Evolutionary conservation across 2,329 filamentous ascomycete genomes (phyloP).

Genomic region (Apiospora hydei): DNA sequence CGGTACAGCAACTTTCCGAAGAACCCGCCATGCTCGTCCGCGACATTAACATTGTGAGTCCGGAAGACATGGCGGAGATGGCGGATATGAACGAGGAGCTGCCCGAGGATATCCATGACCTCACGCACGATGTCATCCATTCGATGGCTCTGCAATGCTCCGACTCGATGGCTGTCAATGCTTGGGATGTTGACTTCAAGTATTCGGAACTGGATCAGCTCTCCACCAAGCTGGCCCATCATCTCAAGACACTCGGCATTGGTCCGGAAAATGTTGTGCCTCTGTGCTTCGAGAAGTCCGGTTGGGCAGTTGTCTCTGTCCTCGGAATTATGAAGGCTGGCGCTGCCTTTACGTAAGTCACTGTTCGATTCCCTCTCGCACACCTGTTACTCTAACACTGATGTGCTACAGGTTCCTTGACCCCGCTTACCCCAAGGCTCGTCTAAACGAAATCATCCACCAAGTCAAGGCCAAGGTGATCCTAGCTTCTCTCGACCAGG

Average conservation of each 20-base stretch:
- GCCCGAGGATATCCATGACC: constrained; percentile 1
- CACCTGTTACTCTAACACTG: background rate
- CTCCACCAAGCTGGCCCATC: constrained; percentile 34
- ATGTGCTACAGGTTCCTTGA: background rate
- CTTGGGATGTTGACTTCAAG: constrained; percentile 41
- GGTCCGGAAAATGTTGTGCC: constrained; percentile 31
- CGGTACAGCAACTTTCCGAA: constrained; percentile 29
- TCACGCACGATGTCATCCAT: constrained; percentile 24
- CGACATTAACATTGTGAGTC: constrained; percentile 28
- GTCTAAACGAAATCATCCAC: constrained; percentile 16
- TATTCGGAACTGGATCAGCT: constrained; percentile 39
- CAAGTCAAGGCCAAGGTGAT: constrained; percentile 20
- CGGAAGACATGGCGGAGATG: constrained; percentile 26
- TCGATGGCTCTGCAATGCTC: constrained; percentile 11
- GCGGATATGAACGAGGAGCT: constrained; percentile 22
- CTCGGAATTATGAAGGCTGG: constrained; percentile 38
- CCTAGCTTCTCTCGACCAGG: constrained; percentile 7
- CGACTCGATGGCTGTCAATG: constrained; percentile 18
- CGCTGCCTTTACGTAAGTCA: constrained; percentile 28
- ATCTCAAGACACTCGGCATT: constrained; percentile 28
- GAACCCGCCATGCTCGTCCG: constrained; percentile 5
- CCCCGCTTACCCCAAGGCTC: constrained; percentile 6
- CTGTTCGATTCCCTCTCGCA: background rate
- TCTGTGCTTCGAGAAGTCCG: constrained; percentile 38
- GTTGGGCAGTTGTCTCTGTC: constrained; percentile 36